phyloP scores from a whole-genome alignment of 495 filamentous ascomycete genomes.

The Entonaema liquescens region DNA sequence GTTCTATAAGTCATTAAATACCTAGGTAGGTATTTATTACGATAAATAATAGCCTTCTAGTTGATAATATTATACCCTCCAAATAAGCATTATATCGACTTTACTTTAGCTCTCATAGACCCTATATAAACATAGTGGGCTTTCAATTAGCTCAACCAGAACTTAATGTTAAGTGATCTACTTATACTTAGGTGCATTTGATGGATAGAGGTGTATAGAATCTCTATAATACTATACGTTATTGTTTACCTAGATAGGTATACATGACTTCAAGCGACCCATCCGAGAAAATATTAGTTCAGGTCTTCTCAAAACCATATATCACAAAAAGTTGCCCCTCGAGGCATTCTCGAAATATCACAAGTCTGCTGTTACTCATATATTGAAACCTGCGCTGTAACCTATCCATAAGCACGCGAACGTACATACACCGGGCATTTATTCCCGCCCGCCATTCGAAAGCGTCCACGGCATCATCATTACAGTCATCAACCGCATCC shows the following conservation, averaged over 20 bases:
- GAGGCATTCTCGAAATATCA: background rate
- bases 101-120: background rate
- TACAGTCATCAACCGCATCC: constrained; percentile 17
- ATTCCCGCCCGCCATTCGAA: constrained; percentile 12
- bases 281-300: background rate
- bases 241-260: background rate
- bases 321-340: background rate
- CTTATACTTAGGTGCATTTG: no score
- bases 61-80: background rate
- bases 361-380: background rate
- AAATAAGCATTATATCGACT: background rate
- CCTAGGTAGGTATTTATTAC: no score
- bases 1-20: no score
- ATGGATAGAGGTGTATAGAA: background rate
- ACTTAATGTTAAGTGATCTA: no score
- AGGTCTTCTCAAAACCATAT: background rate
- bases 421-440: background rate
- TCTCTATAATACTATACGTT: background rate
- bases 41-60: background rate
- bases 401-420: constrained; percentile 1
- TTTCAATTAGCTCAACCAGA: no score
- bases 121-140: no score
- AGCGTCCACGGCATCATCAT: constrained; percentile 26
- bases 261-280: background rate
- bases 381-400: constrained; percentile 9